Base-by-base conservation (phyloP, 202 grass and related monocot genomes). In the Brachypodium distachyon region DNA sequence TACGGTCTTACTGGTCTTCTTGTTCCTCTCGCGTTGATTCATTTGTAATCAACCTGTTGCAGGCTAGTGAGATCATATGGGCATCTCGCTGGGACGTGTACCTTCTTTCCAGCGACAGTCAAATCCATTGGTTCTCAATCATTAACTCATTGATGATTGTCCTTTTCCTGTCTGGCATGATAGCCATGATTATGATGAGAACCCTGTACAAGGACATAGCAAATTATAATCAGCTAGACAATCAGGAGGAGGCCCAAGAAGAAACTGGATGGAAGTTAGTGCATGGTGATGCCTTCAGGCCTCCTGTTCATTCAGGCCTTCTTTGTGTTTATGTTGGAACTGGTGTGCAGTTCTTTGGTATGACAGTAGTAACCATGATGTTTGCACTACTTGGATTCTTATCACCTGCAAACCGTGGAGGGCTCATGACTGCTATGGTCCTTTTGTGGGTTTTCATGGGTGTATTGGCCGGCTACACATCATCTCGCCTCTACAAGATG, bases 81-180 rank as follows among this genome's bases (percentile, higher is more conserved):
- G 95, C 91, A 53, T 98, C 91, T 41, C 86, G 95, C 31, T 98
- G 91, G 95, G 95, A 98, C 80, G 93, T 93, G 33, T 95, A 98
- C 77, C 95, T 98, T 78, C 89, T 98, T 72, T 90, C 90, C 40
- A 90, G 88, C 53, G 87, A 93, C 69, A 87, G 88, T 21, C 91
- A 85, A 83, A 93, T 90, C 69, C 93, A 96, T 44, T 96, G 89
- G 93, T 96, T 96, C 61, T 96, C 93, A 41, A 96, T 96, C 54
- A 85, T 96, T 55, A 96, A 96, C 57, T 96, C 93, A 37, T 77
- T 96, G 67, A 96, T 96, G 93, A 96, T 96, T 77, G 93, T 92
- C 34, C 89, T 96, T 36, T 96, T 96, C 82, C 93, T 96, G 61
- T 96, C 89, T 32, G 93, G 93, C 69, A 96, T 96, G 93, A 86